Evolutionary conservation across 1,284 basidiomycete species (phyloP).

Genomic region (Ustilago shanxiensis): DNA sequence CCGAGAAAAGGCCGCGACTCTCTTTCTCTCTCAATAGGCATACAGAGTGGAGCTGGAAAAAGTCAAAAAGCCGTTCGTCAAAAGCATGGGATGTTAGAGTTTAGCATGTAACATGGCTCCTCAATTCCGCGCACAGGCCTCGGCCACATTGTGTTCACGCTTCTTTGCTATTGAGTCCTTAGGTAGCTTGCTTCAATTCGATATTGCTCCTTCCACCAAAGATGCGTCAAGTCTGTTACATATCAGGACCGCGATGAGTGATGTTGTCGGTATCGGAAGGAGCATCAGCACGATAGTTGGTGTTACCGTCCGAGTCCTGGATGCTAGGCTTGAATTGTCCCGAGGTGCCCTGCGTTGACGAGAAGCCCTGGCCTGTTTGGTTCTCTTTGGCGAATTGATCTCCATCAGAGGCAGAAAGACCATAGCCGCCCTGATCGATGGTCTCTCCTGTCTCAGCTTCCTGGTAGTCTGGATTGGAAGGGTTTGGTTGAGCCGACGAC

Average conservation of each 20-base stretch:
- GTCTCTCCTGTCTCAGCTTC: constrained; percentile 34
- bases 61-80: no score
- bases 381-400: constrained; percentile 46
- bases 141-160: no score
- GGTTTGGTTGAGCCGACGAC: constrained; percentile 39
- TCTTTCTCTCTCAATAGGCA: no score
- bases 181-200: no score
- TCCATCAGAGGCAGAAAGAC: constrained; percentile 39
- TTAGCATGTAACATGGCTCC: no score
- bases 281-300: constrained; percentile 27
- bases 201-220: background rate
- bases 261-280: constrained; percentile 21
- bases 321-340: constrained; percentile 47
- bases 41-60: no score
- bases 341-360: constrained; percentile 19
- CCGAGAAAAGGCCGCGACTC: background rate
- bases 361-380: constrained; percentile 48
- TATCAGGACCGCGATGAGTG: constrained; percentile 27
- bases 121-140: no score
- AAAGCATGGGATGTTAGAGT: no score
- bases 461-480: constrained; percentile 19
- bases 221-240: constrained; percentile 2
- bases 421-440: constrained; percentile 47
- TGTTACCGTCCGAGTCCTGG: constrained; percentile 37
- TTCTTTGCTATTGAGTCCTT: no score